Conservation (phyloP, 2,329 filamentous ascomycete genomes). For the Hymenoscyphus linearis region DNA sequence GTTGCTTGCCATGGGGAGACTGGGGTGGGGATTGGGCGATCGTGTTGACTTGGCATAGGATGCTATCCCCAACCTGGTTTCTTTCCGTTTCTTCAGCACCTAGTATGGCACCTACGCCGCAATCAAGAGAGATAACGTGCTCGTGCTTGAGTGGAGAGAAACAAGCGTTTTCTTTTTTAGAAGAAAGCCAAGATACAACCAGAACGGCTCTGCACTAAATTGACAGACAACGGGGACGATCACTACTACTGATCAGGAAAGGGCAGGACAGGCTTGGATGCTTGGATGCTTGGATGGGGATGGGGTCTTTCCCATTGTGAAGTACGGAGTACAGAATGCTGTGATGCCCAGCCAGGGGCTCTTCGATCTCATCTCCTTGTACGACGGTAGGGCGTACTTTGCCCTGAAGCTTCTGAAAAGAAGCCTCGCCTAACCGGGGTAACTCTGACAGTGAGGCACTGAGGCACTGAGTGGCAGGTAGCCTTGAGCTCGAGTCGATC, state of each 20-base stretch:
- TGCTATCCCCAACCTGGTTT: neutral
- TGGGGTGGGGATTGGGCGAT: neutral
- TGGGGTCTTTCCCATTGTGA: neutral
- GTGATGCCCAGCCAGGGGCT: neutral
- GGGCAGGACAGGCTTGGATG: neutral
- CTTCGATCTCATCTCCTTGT: constrained; percentile 1
- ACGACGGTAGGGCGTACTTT: neutral
- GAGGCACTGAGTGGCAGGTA: neutral
- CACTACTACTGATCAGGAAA: neutral
- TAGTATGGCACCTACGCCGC: neutral
- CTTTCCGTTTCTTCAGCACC: neutral
- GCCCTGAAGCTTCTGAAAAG: neutral
- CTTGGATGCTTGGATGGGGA: too few relatives aligned
- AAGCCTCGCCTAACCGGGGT: neutral
- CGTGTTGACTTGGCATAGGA: neutral
- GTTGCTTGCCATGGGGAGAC: neutral
- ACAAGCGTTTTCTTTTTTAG: neutral
- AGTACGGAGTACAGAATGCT: neutral
- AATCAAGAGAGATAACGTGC: neutral
- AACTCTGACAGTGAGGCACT: neutral
- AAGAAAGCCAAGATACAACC: neutral
- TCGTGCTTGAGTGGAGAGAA: neutral
- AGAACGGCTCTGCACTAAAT: neutral
- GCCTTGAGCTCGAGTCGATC: neutral
- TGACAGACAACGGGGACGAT: neutral